phyloP scores from a whole-genome alignment of 164 flowering plant genomes.

The Taxillus chinensis region DNA sequence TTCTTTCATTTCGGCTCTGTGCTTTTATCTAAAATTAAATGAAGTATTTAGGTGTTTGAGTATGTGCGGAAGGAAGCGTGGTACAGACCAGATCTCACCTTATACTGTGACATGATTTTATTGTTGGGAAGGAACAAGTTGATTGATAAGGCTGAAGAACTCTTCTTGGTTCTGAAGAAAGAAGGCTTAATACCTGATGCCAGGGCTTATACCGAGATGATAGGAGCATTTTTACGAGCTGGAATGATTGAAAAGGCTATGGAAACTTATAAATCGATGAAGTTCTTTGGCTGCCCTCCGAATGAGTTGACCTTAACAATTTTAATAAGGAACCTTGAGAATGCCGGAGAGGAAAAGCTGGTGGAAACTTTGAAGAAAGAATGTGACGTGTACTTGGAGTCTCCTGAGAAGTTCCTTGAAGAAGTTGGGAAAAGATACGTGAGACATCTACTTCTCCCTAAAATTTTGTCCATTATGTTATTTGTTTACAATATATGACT shows the following conservation, averaged over 20 bases:
- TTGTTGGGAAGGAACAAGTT: conserved; percentile 55
- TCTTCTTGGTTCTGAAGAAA: conserved; percentile 35
- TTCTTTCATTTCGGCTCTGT: background rate
- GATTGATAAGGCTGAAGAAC: conserved; percentile 46
- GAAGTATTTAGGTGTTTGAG: conserved; percentile 49
- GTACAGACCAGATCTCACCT: conserved; percentile 48
- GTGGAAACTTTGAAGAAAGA: conserved; percentile 46
- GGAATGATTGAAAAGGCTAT: conserved; percentile 57
- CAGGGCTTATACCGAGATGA: conserved; percentile 64
- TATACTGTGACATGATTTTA: conserved; percentile 49
- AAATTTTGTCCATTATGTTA: background rate
- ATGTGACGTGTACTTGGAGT: conserved; percentile 40
- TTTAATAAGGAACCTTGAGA: conserved; percentile 63
- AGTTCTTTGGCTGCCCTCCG: conserved; percentile 55
- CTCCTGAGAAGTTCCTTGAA: conserved; percentile 46
- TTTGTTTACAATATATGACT: too few relatives aligned
- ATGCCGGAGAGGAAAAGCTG: conserved; percentile 54
- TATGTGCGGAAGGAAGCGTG: conserved; percentile 45
- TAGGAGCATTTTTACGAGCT: conserved; percentile 56
- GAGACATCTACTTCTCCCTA: conserved; percentile 11
- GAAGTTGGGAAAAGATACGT: conserved; percentile 41
- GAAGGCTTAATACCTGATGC: conserved; percentile 63
- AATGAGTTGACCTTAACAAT: conserved; percentile 61
- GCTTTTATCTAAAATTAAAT: conserved; percentile 20
- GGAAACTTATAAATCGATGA: conserved; percentile 49